These are phyloP conservation scores for Malassezia furfur DNA, from an alignment of 1,284 basidiomycete species.

Conservation along the genomic window DNA sequence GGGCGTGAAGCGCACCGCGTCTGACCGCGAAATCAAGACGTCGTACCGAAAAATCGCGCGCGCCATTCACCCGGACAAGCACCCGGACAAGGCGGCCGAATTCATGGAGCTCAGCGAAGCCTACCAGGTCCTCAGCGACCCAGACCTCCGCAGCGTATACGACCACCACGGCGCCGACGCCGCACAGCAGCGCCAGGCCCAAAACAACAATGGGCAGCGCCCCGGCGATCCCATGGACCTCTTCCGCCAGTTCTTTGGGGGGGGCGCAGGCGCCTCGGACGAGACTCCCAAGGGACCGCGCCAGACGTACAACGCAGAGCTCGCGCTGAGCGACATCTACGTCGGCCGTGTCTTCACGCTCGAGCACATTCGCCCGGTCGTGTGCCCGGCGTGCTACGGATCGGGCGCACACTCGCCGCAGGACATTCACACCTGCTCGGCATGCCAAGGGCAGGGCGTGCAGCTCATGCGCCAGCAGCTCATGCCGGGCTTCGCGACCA, in stretches of 20 bases:
- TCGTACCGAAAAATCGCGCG: conserved; percentile 43
- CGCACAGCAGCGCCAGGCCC: conserved; percentile 40
- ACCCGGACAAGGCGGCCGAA: conserved; percentile 42
- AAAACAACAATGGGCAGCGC: conserved; percentile 23
- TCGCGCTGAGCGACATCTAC: conserved; percentile 38
- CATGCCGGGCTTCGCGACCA: conserved; percentile 47
- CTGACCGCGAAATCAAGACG: conserved; percentile 43
- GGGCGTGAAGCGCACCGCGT: conserved; percentile 32
- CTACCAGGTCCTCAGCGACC: conserved; percentile 41
- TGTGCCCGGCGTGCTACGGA: conserved; percentile 43
- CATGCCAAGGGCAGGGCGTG: conserved; percentile 36
- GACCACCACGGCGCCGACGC: conserved; percentile 42
- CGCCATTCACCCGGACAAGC: conserved; percentile 46
- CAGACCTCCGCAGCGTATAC: conserved; percentile 39
- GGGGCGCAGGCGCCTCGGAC: conserved; percentile 19
- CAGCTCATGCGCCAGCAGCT: conserved; percentile 44
- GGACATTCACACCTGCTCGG: conserved; percentile 39
- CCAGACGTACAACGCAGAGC: conserved; percentile 40
- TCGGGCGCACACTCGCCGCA: conserved; percentile 37
- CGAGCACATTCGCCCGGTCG: conserved; percentile 33
- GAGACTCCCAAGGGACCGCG: conserved; percentile 32
- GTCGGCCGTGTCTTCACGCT: conserved; percentile 32
- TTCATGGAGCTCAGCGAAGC: conserved; percentile 50
- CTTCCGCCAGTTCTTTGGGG: conserved; percentile 45
- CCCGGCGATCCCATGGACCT: conserved; percentile 38